Evolutionary conservation across 192 early-diverging fungal genomes (phyloP).

Genomic region (Backusella westeae): DNA sequence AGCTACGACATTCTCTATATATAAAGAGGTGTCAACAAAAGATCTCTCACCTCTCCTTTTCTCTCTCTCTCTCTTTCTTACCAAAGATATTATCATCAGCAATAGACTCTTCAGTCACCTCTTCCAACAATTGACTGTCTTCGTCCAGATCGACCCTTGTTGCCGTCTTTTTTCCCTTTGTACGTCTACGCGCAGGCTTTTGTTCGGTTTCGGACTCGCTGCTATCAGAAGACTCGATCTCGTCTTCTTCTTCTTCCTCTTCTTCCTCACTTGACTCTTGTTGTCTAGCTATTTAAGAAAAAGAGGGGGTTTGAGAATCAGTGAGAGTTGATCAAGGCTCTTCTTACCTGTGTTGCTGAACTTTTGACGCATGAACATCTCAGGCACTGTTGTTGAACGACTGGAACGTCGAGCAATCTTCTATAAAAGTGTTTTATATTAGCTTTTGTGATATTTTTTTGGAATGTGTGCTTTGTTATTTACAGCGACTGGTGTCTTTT

Average conservation of each 20-base stretch:
- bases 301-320: neutral
- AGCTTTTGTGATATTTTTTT: neutral
- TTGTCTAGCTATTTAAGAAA: neutral
- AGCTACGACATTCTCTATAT: conserved; percentile 41
- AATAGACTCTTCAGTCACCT: conserved; percentile 14
- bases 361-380: conserved; percentile 9
- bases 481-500: neutral
- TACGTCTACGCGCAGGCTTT: neutral
- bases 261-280: conserved; percentile 7
- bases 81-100: neutral
- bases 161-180: neutral
- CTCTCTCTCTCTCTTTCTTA: neutral
- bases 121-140: conserved; percentile 13
- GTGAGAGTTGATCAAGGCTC: no score
- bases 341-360: neutral
- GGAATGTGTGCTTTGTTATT: neutral
- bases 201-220: neutral
- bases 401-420: neutral
- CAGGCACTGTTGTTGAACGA: conserved; percentile 18
- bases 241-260: conserved; percentile 14
- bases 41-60: neutral
- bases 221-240: conserved; percentile 24
- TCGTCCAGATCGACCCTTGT: neutral
- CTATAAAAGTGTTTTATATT: neutral
- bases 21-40: neutral